These are phyloP conservation scores for Omphalotus olearius DNA, from an alignment of 1,284 basidiomycete species.

Conservation along the genomic window DNA sequence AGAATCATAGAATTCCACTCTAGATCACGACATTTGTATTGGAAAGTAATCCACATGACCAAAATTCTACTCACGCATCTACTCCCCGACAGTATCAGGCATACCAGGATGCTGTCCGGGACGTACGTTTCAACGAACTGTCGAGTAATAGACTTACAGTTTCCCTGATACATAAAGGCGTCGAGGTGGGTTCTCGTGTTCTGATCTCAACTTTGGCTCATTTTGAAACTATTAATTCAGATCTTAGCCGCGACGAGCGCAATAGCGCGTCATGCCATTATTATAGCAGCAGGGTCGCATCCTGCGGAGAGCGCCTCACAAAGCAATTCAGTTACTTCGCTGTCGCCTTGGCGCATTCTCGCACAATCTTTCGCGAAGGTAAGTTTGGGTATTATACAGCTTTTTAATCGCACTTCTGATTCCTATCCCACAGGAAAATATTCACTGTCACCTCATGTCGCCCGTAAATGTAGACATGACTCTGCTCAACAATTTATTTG, in stretches of 20 bases:
- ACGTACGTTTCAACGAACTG: constrained; percentile 6
- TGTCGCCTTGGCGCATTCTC: constrained; percentile 33
- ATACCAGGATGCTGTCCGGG: constrained; percentile 3
- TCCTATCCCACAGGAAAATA: constrained; percentile 36
- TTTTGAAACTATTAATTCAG: constrained; percentile 21
- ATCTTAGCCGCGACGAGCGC: constrained; percentile 33
- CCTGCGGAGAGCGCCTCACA: constrained; percentile 31
- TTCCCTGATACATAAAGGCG: constrained; percentile 7
- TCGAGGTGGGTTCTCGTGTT: constrained; percentile 10
- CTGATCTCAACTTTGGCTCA: constrained; percentile 6
- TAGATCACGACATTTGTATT: constrained; percentile 9
- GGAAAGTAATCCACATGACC: constrained; percentile 8
- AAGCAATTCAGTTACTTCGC: not conserved
- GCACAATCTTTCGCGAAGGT: constrained; percentile 47
- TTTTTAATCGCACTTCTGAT: too few relatives aligned
- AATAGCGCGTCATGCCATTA: constrained; percentile 49
- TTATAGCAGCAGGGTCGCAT: constrained; percentile 49
- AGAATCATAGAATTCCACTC: not conserved
- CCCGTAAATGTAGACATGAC: constrained; percentile 32
- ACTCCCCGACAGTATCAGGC: constrained; percentile 9
- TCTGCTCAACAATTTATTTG: constrained; percentile 45
- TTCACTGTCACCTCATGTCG: constrained; percentile 58
- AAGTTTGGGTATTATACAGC: constrained; percentile 12
- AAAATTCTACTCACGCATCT: not conserved
- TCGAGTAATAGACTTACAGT: constrained; percentile 5